Base-by-base conservation (phyloP, 176 grass and related monocot genomes). In the Areca catechu region DNA sequence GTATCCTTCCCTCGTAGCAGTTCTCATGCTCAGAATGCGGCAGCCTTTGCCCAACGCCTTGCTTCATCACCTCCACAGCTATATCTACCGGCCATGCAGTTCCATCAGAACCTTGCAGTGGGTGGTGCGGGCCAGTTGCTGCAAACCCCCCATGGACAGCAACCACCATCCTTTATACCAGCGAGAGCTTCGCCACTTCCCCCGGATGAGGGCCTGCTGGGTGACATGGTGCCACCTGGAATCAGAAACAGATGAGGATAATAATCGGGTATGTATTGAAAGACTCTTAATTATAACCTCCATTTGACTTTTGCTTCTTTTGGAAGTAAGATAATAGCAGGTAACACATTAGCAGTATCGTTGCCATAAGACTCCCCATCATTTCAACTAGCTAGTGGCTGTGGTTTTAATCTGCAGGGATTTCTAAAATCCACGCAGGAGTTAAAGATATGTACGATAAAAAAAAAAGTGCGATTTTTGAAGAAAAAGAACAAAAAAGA, bases 151-250 rank as follows among this genome's bases (percentile, higher is more conserved):
- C 53, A 21, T 54, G 53, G n/a, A 3, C 6, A 20, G 17, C 16
- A 20, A 6, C 53, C 21, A 19, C 53, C n/a, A 20, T 20, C n/a
- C 20, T 4, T n/a, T n/a, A n/a, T 16, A 9, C 19, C 53, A 18
- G 20, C 53, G 20, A 20, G 53, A 9, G 3, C 53, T 54, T 54
- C 19, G 17, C n/a, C 20, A 3, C 10, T 20, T 6, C 53, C 16
- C 16, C 21, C 53, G 9, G 53, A 54, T 20, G 53, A 54, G 53
- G 53, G 53, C 12, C 53, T 54, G 19, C n/a, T 54, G n/a, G 53
- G 20, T 54, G 53, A 54, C 20, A 54, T 54, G n/a, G 53, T 54
- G 53, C 53, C 19, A 54, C 53, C 53, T 54, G 53, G 53, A 7
- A 54, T 20, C 2, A 54, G 53, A 20, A 54, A 54, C n/a, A 22